Conservation (phyloP, 1,284 basidiomycete species). For the Phellopilus nigrolimitatus region DNA sequence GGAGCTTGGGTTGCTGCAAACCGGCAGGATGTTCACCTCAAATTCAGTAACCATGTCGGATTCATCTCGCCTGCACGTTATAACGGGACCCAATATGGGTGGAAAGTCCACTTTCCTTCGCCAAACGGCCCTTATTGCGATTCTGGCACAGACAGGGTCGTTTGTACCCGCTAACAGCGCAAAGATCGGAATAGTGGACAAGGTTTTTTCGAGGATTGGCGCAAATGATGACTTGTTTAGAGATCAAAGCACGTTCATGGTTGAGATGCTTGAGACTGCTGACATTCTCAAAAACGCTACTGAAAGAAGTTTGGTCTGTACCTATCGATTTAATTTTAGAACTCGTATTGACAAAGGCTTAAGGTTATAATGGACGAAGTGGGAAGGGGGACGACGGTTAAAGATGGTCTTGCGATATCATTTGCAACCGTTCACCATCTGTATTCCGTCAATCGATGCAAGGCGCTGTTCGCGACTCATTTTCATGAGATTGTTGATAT, state of each 20-base stretch:
- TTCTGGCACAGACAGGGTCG: constrained; percentile 89
- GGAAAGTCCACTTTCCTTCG: constrained; percentile 92
- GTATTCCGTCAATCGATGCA: constrained; percentile 66
- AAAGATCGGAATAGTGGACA: constrained; percentile 82
- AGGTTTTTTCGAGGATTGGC: constrained; percentile 90
- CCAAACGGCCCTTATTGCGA: constrained; percentile 85
- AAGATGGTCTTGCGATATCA: constrained; percentile 90
- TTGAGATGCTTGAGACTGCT: constrained; percentile 84
- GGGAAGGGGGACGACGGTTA: constrained; percentile 89
- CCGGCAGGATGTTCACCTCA: constrained; percentile 75
- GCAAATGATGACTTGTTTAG: constrained; percentile 94
- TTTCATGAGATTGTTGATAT: constrained; percentile 92
- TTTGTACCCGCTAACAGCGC: constrained; percentile 88
- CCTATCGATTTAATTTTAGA: neutral
- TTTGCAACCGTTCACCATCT: constrained; percentile 88
- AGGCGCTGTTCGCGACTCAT: constrained; percentile 93
- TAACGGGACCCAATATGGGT: constrained; percentile 98
- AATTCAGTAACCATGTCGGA: constrained; percentile 71
- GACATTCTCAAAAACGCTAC: constrained; percentile 83
- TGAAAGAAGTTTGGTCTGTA: constrained; percentile 66
- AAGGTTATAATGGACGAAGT: constrained; percentile 98
- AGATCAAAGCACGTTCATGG: constrained; percentile 93
- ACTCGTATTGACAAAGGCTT: constrained; percentile 10
- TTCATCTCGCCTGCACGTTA: constrained; percentile 63
- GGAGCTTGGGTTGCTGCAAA: constrained; percentile 78